Base-by-base conservation (phyloP, 495 filamentous ascomycete genomes). In the Chaetomium cochliodes region DNA sequence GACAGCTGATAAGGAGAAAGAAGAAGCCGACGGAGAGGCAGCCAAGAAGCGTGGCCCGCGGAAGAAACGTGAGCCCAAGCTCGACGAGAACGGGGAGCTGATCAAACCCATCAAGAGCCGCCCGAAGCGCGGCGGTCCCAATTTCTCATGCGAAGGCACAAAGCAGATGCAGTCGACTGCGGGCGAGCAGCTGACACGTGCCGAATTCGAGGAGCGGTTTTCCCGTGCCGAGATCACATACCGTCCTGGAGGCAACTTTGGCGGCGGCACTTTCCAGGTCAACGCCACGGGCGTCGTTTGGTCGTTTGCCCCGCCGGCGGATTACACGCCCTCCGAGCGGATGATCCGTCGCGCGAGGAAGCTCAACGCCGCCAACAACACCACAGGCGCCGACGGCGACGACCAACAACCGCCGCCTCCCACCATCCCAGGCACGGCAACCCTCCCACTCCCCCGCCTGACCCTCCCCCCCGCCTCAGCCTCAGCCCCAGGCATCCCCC, bases 221-320 rank as follows among this genome's bases (percentile, higher is more conserved):
- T 25, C 6, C 3, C 9, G 9, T 5, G 5, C 0, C 3, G 47
- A 54, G 47, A 56, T 49, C 23, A 30, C 0, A 23, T 65, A 60
- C 16, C 22, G 6, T 0, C 37, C 63, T 5, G 63, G 63, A 25
- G 63, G 63, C 25, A 13, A 3, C 0, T 11, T 26, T 1, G 53
- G 55, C 1, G 63, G 55, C 25, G 63, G 63, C 11, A 3, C 16
- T 2, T 65, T 28, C 18, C 22, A 58, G 46, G 58, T 65, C 33
- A 11, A 30, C 8, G 49, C 46, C 12, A 65, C 63, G 6, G 63
- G 56, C 12, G 63, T 53, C 22, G 11, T 60, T 11, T 65, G 63
- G 63, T 37, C 42, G 25, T 64, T 58, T 11, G 5, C 33, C 5
- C 9, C 51, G 6, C 12, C 9, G 46, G 28, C 37, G 1, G 1